Percentiles rank a stretch among this genome's conserved stretches.
phyloP scores from a whole-genome alignment of 805 yeast genomes.

The Metschnikowia colocasiae region DNA sequence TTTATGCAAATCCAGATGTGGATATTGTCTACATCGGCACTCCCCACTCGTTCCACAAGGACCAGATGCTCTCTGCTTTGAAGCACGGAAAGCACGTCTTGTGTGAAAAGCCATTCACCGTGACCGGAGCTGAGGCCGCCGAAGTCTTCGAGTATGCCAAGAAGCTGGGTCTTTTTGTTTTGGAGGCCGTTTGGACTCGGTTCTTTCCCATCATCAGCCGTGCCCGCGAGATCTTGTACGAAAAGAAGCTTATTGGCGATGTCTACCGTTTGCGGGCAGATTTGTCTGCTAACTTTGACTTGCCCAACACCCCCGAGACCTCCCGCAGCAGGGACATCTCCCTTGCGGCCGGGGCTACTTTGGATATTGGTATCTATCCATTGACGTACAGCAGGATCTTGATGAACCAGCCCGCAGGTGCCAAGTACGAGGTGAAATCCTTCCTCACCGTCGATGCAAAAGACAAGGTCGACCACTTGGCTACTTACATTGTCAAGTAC shows the following conservation, averaged over 20 bases:
- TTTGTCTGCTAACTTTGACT: constrained; percentile 31
- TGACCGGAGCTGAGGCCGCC: constrained; percentile 43
- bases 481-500: constrained; percentile 36
- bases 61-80: constrained; percentile 42
- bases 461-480: constrained; percentile 42
- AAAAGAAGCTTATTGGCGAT: constrained; percentile 45
- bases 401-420: constrained; percentile 28
- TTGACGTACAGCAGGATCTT: constrained; percentile 44
- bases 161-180: constrained; percentile 40
- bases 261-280: constrained; percentile 43
- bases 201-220: constrained; percentile 45
- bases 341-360: constrained; percentile 54
- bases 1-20: constrained; percentile 40
- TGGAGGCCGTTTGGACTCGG: constrained; percentile 62
- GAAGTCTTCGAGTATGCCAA: constrained; percentile 43
- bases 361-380: constrained; percentile 54
- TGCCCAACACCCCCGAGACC: constrained; percentile 26
- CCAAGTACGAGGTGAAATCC: constrained; percentile 27
- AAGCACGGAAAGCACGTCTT: constrained; percentile 47
- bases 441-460: constrained; percentile 30
- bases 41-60: constrained; percentile 51
- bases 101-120: constrained; percentile 54
- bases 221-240: constrained; percentile 34
- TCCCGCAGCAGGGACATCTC: constrained; percentile 38
- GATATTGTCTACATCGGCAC: constrained; percentile 53